phyloP scores from a whole-genome alignment of 2,329 filamentous ascomycete species.

The Cercospora sp. region DNA sequence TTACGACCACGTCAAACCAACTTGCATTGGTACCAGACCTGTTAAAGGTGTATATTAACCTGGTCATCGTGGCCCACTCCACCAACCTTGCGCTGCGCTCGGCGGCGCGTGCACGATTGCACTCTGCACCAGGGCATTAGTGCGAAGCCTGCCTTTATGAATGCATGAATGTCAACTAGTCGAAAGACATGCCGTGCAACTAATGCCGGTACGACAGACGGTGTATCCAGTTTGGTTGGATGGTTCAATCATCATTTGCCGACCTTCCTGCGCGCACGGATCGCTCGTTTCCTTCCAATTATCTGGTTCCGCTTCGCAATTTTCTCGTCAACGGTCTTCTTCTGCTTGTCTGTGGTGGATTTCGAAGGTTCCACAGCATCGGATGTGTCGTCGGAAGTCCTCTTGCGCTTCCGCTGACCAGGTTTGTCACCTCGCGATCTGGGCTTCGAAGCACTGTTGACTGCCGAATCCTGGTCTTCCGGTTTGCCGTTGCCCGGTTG shows the following conservation, averaged over 20 bases:
- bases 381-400: slow-evolving; percentile 32
- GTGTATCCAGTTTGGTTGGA: slow-evolving; percentile 13
- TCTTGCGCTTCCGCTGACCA: slow-evolving; percentile 44
- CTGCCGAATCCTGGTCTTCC: slow-evolving; percentile 19
- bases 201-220: slow-evolving; percentile 19
- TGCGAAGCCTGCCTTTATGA: slow-evolving; percentile 17
- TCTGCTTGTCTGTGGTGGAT: slow-evolving; percentile 27
- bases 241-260: slow-evolving; percentile 25
- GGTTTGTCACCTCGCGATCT: slow-evolving; percentile 28
- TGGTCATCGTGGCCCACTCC: background rate
- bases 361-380: slow-evolving; percentile 21
- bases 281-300: slow-evolving; percentile 80
- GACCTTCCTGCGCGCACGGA: slow-evolving; percentile 51
- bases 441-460: slow-evolving; percentile 20
- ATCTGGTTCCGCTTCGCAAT: slow-evolving; percentile 69
- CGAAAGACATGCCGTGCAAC: slow-evolving; percentile 19
- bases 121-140: slow-evolving; percentile 21
- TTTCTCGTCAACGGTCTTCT: slow-evolving; percentile 50
- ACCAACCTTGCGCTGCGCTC: background rate
- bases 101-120: background rate
- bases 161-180: slow-evolving; percentile 8
- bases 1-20: background rate
- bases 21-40: background rate
- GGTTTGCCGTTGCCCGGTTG: slow-evolving; percentile 22
- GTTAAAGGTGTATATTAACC: background rate